Percentiles rank a stretch among this genome's conserved stretches.
Evolutionary conservation across 2,329 filamentous ascomycete species (phyloP).

Genomic region (Phoma sp.): DNA sequence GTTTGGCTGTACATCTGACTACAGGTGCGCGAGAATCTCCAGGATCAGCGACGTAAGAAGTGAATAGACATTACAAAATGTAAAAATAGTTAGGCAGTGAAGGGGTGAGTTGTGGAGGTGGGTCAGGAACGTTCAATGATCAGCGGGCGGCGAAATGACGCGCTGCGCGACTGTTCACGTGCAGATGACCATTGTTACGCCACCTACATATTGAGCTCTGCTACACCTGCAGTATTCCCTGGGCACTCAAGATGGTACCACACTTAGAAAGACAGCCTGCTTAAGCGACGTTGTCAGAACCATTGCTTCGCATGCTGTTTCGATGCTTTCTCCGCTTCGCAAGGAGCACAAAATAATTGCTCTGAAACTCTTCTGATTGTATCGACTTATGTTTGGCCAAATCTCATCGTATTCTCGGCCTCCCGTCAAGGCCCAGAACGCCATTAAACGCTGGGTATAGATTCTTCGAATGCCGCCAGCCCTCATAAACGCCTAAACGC

Average conservation of each 20-base stretch:
- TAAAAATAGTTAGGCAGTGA: conserved; percentile 6
- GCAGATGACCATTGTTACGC: neutral
- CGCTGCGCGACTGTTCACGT: neutral
- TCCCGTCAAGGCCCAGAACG: neutral
- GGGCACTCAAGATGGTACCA: too few species aligned
- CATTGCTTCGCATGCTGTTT: too few species aligned
- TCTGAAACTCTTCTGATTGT: too few species aligned
- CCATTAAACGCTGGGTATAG: neutral
- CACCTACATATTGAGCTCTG: neutral
- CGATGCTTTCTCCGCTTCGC: too few species aligned
- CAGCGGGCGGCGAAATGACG: conserved; percentile 6
- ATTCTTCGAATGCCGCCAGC: neutral
- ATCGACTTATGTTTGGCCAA: neutral
- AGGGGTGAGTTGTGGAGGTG: conserved; percentile 1
- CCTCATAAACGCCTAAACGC: neutral
- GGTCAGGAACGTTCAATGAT: conserved; percentile 4
- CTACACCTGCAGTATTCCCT: too few species aligned
- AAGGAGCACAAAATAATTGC: too few species aligned
- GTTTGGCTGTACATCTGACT: conserved; percentile 2
- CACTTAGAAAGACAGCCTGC: too few species aligned
- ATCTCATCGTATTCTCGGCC: neutral
- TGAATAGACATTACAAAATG: neutral
- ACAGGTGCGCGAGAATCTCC: neutral
- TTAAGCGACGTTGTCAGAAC: too few species aligned
- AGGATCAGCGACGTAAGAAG: neutral